A percentile compares a stretch with the other conserved stretches of the same genome.
Conservation (phyloP, 805 yeast genomes). For the Teunomyces tritomae region DNA sequence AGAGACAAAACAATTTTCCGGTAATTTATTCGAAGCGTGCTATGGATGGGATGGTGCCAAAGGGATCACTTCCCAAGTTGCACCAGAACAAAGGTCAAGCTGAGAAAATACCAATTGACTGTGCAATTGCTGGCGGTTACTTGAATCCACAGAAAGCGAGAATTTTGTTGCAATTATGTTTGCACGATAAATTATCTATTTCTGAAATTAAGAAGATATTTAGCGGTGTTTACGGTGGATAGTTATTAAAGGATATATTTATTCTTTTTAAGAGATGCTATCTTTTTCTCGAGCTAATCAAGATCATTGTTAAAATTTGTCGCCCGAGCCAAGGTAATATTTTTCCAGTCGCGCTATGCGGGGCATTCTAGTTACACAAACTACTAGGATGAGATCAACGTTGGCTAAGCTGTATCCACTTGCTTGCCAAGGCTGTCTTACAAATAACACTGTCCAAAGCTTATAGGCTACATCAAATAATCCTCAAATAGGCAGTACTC, state of each 20-base stretch:
- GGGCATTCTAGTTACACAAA: no score
- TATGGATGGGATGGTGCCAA: constrained; percentile 70
- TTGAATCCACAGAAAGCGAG: constrained; percentile 65
- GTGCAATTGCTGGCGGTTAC: constrained; percentile 61
- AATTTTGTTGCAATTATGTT: constrained; percentile 54
- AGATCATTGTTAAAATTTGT: no score
- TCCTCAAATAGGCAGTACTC: no score
- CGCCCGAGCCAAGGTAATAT: no score
- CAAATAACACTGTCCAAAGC: no score
- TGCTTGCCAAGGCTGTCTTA: no score
- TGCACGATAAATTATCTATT: constrained; percentile 39
- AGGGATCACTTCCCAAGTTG: constrained; percentile 36
- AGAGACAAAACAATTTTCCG: constrained; percentile 41
- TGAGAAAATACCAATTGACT: constrained; percentile 19
- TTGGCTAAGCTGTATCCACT: no score
- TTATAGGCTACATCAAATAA: no score
- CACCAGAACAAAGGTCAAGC: constrained; percentile 9
- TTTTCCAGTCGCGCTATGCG: no score
- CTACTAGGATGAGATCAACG: no score
- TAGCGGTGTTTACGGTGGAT: constrained; percentile 42
- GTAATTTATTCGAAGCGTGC: constrained; percentile 64
- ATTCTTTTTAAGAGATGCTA: no score
- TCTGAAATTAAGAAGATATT: constrained; percentile 45
- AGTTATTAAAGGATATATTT: neutral
- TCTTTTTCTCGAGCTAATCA: no score